A percentile compares a stretch with the other conserved stretches of the same genome.
phyloP scores from a whole-genome alignment of 1,284 basidiomycete species.

The Apiotrichum akiyoshidainum region DNA sequence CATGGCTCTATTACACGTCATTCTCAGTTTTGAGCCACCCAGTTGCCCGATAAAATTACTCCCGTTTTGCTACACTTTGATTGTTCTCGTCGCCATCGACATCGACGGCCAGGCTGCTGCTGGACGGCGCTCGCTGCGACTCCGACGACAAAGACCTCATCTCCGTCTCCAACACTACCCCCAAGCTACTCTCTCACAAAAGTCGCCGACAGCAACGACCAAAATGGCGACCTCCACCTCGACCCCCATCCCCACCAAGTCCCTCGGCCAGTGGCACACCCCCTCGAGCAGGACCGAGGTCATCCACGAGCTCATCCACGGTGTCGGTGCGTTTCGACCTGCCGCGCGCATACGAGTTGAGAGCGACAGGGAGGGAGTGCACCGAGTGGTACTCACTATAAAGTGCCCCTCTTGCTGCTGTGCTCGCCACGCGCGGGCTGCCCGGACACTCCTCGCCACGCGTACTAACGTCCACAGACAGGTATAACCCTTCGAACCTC shows the following conservation, averaged over 20 bases:
- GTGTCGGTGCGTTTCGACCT: constrained; percentile 66
- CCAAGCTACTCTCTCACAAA: constrained; percentile 5
- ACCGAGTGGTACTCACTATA: background rate
- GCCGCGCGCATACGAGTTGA: too few relatives aligned
- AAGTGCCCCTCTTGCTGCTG: background rate
- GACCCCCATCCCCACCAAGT: constrained; percentile 37
- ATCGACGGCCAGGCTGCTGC: too few relatives aligned
- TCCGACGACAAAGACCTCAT: too few relatives aligned
- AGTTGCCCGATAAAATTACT: background rate
- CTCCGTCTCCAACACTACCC: background rate
- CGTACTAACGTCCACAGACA: constrained; percentile 58
- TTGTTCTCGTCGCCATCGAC: background rate
- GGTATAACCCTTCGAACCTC: constrained; percentile 93
- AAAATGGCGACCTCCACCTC: constrained; percentile 35
- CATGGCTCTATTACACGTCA: constrained; percentile 2
- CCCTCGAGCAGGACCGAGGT: constrained; percentile 74
- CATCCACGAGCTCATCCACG: constrained; percentile 85
- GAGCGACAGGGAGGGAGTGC: too few relatives aligned
- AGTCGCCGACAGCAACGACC: constrained; percentile 9
- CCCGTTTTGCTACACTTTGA: constrained; percentile 3
- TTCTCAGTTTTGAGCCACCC: background rate
- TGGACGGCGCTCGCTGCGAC: too few relatives aligned
- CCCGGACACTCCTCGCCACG: background rate
- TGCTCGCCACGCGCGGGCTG: too few relatives aligned
- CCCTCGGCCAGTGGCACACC: constrained; percentile 49